Percentiles rank a stretch among this genome's conserved stretches.
These are phyloP conservation scores for Kwoniella sp. DNA, from an alignment of 768 basidiomycete genomes.

Conservation along the genomic window DNA sequence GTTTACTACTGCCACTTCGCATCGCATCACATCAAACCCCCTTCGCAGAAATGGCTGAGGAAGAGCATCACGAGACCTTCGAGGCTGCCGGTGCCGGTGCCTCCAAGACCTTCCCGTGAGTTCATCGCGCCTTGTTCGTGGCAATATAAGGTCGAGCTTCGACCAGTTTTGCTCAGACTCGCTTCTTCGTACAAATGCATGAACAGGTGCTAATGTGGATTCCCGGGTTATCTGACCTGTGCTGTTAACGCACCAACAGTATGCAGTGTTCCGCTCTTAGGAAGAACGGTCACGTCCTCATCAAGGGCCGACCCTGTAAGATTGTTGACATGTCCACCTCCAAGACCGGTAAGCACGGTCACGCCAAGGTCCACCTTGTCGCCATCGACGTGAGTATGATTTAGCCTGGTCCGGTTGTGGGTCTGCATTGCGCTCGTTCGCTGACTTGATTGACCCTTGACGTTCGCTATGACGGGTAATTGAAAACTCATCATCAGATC, in stretches of 20 bases:
- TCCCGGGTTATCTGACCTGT: slow-evolving; percentile 11
- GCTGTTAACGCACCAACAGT: slow-evolving; percentile 46
- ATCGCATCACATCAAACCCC: background rate
- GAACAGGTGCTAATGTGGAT: no score
- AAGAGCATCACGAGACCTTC: slow-evolving; percentile 84
- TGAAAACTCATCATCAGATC: no score
- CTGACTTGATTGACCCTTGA: no score
- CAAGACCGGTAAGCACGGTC: slow-evolving; percentile 95
- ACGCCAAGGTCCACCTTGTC: slow-evolving; percentile 98
- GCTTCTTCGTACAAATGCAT: no score
- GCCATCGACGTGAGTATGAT: slow-evolving; percentile 81
- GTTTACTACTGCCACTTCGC: background rate
- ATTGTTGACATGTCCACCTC: slow-evolving; percentile 96
- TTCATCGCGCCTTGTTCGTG: slow-evolving; percentile 1
- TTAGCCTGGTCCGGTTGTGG: no score
- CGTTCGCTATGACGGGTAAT: no score
- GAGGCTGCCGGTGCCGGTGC: slow-evolving; percentile 67
- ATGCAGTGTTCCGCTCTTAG: slow-evolving; percentile 87
- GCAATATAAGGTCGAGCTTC: no score
- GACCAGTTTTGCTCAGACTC: no score
- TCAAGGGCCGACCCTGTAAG: slow-evolving; percentile 97
- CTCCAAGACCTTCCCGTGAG: slow-evolving; percentile 55
- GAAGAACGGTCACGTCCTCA: slow-evolving; percentile 73
- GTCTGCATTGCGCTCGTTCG: no score
- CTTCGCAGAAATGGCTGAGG: slow-evolving; percentile 62